Conservation (phyloP, 139 green algal genomes). For the Limnomonas spitsbergensis region DNA sequence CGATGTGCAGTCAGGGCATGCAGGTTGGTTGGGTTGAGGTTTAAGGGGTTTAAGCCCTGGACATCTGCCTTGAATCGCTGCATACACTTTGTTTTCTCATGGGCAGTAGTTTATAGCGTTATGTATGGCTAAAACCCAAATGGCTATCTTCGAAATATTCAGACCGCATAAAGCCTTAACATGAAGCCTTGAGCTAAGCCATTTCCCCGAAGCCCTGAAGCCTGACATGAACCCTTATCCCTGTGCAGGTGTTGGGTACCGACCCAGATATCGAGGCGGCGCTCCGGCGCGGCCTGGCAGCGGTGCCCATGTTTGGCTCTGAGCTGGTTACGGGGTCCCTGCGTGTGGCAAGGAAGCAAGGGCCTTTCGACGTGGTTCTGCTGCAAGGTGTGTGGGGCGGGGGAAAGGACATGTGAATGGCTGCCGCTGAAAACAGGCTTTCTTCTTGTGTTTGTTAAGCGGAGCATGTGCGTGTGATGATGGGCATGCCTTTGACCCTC, state of each 20-base stretch:
- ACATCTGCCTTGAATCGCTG: no score
- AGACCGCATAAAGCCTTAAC: no score
- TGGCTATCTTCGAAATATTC: no score
- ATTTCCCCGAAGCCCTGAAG: no score
- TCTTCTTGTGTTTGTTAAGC: not conserved
- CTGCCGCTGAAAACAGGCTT: not conserved
- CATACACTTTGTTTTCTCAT: no score
- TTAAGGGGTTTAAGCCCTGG: no score
- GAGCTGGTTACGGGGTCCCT: not conserved
- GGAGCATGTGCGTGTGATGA: not conserved
- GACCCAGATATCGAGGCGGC: slow-evolving; percentile 11
- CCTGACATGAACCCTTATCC: no score
- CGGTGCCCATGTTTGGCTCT: not conserved
- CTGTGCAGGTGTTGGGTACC: slow-evolving; percentile 4
- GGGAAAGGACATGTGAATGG: no score
- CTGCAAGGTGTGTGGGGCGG: not conserved
- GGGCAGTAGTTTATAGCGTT: no score
- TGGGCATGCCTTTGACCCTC: not conserved
- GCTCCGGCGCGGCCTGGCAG: slow-evolving; percentile 3
- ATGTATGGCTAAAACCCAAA: no score
- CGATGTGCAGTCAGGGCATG: slow-evolving; percentile 65
- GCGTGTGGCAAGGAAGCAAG: not conserved
- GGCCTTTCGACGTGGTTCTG: not conserved
- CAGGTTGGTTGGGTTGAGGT: slow-evolving; percentile 18
- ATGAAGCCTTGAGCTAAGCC: no score